Conservation (phyloP, 73 alveolate genomes). For the Paramecium pentaurelia region DNA sequence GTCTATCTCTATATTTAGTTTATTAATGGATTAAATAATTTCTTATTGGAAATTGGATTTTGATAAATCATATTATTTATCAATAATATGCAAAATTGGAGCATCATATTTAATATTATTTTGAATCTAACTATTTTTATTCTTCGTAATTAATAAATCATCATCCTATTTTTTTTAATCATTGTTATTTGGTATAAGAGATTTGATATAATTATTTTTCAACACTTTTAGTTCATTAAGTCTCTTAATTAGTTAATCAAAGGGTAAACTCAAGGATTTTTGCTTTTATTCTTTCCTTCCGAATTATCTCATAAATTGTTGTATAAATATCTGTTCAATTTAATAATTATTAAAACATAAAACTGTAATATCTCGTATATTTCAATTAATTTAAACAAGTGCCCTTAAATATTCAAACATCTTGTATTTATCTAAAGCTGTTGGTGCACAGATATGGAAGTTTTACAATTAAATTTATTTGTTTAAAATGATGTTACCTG, state of each 20-base stretch:
- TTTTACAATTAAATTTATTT: not conserved
- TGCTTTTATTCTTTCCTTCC: not conserved
- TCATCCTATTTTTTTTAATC: not conserved
- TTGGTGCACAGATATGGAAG: not conserved
- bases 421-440: not conserved
- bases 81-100: not conserved
- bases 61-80: not conserved
- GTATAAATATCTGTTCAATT: not conserved
- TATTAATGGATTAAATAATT: not conserved
- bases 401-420: slow-evolving; percentile 10
- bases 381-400: not conserved
- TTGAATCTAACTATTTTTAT: not conserved
- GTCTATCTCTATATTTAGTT: not conserved
- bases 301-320: not conserved
- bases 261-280: not conserved
- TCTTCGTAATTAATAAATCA: not conserved
- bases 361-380: not conserved
- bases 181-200: not conserved
- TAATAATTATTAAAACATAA: not conserved
- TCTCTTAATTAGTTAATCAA: not conserved
- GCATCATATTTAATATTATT: not conserved
- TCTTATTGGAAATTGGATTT: not conserved
- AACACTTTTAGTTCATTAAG: not conserved
- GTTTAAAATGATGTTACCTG: not conserved
- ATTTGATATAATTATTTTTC: not conserved